Evolutionary conservation across 1,284 basidiomycete species (phyloP).

Genomic region (Athelia sp.): DNA sequence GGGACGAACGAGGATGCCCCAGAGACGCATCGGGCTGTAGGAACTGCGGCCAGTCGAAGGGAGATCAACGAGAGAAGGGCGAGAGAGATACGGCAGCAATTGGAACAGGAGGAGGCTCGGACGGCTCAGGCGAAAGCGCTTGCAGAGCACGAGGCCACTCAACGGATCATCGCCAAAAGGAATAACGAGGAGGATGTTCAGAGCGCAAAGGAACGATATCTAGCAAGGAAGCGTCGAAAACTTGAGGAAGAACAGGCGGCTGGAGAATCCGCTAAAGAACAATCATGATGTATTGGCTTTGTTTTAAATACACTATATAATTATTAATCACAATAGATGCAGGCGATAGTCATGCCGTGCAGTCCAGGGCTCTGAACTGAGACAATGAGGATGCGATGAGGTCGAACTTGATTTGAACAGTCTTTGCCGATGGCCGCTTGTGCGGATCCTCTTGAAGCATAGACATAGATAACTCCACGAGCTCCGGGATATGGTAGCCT

Average conservation of each 20-base stretch:
- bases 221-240: slow-evolving; percentile 75
- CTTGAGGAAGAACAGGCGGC: slow-evolving; percentile 44
- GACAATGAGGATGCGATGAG: slow-evolving; percentile 32
- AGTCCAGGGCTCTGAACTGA: background rate
- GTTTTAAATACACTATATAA: background rate
- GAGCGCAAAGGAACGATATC: slow-evolving; percentile 71
- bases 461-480: slow-evolving; percentile 44
- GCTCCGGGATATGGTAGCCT: slow-evolving; percentile 50
- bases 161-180: slow-evolving; percentile 54
- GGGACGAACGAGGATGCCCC: slow-evolving; percentile 24
- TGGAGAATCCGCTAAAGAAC: background rate
- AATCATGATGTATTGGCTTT: background rate
- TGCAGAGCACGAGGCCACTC: slow-evolving; percentile 53
- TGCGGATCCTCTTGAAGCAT: slow-evolving; percentile 52
- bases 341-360: background rate
- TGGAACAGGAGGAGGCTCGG: slow-evolving; percentile 66
- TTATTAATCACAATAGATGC: background rate
- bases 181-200: slow-evolving; percentile 70
- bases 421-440: slow-evolving; percentile 43
- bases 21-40: slow-evolving; percentile 66
- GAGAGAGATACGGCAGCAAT: slow-evolving; percentile 68
- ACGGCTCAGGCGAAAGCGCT: slow-evolving; percentile 51
- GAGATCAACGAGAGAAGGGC: slow-evolving; percentile 81
- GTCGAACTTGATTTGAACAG: slow-evolving; percentile 48
- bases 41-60: slow-evolving; percentile 68